phyloP scores from a whole-genome alignment of 345 rosid species.

The Hirschfeldia incana region DNA sequence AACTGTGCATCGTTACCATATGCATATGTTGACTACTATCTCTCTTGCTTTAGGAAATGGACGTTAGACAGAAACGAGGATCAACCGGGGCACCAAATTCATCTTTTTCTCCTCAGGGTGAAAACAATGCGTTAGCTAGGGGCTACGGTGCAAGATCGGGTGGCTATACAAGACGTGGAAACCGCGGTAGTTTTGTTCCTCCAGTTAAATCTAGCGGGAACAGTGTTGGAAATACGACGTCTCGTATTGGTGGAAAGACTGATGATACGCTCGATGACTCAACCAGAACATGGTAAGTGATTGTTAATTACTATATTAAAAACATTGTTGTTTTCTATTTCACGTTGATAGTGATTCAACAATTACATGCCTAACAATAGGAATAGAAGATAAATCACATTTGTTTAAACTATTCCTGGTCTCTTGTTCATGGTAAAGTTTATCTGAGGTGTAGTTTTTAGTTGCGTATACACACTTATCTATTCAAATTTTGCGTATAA shows the following conservation, averaged over 20 bases:
- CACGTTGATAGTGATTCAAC: conserved; percentile 7
- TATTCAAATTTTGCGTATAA: conserved; percentile 6
- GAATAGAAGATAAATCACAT: conserved; percentile 2
- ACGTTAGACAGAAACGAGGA: conserved; percentile 66
- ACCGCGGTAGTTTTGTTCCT: conserved; percentile 85
- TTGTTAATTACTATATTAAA: neutral
- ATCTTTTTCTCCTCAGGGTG: conserved; percentile 63
- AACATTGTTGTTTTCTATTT: neutral
- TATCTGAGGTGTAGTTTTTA: neutral
- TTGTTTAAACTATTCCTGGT: conserved; percentile 1
- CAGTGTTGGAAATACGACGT: conserved; percentile 59
- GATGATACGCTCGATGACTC: conserved; percentile 85
- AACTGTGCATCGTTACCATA: conserved; percentile 19
- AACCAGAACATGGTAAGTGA: conserved; percentile 75
- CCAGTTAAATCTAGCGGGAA: conserved; percentile 78
- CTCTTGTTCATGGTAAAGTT: conserved; percentile 12
- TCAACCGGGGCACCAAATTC: conserved; percentile 40
- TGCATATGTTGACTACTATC: conserved; percentile 1
- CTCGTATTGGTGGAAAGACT: conserved; percentile 68
- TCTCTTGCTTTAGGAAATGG: conserved; percentile 70
- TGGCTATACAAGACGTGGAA: conserved; percentile 67
- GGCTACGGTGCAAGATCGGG: conserved; percentile 62
- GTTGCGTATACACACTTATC: neutral
- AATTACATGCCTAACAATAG: neutral
- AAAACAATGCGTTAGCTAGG: conserved; percentile 46